phyloP scores from a whole-genome alignment of 2,329 filamentous ascomycete species.

The Colletotrichum incanum region DNA sequence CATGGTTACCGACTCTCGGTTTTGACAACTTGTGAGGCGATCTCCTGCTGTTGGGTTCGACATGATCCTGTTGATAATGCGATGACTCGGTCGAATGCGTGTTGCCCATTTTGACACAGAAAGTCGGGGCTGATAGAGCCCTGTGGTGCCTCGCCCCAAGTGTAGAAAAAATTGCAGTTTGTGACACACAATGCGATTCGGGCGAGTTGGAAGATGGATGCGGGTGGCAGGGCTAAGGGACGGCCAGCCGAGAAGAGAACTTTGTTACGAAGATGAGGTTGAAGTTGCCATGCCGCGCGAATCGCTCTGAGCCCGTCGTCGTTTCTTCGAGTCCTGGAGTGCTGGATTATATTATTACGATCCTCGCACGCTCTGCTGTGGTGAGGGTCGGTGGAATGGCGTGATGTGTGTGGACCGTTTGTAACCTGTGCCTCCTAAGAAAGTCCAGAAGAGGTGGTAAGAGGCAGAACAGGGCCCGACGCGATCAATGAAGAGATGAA shows the following conservation, averaged over 20 bases:
- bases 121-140: conserved; percentile 33
- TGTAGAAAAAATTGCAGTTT: neutral
- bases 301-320: neutral
- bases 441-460: neutral
- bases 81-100: conserved; percentile 62
- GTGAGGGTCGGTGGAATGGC: conserved; percentile 11
- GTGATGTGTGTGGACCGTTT: conserved; percentile 18
- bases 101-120: conserved; percentile 64
- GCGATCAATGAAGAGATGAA: conserved; percentile 14
- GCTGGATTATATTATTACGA: neutral
- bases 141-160: conserved; percentile 10
- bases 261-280: conserved; percentile 26
- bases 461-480: conserved; percentile 15
- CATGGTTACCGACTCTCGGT: conserved; percentile 60
- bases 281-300: conserved; percentile 39
- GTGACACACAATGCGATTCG: conserved; percentile 43
- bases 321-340: neutral
- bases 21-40: conserved; percentile 68
- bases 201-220: conserved; percentile 23
- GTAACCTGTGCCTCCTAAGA: neutral
- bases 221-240: conserved; percentile 1
- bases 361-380: neutral
- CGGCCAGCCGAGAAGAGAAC: conserved; percentile 28
- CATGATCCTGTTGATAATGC: conserved; percentile 41
- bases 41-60: conserved; percentile 47